These are phyloP conservation scores for Viola pubescens DNA, from an alignment of 441 rosid species.

Conservation along the genomic window DNA sequence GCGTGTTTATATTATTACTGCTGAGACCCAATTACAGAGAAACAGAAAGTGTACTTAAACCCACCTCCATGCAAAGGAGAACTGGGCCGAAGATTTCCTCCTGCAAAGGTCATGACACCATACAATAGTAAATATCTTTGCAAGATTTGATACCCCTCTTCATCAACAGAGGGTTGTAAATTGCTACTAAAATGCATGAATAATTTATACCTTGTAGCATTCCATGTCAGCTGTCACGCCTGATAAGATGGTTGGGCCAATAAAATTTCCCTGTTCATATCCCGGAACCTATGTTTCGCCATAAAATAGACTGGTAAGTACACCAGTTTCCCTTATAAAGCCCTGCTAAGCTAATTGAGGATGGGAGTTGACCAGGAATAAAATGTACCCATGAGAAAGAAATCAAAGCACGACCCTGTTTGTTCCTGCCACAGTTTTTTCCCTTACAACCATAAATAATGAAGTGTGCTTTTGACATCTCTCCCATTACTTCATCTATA, in stretches of 20 bases:
- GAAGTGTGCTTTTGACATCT: too few species aligned
- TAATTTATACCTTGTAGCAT: constrained; percentile 67
- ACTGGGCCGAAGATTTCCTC: constrained; percentile 98
- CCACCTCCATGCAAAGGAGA: constrained; percentile 81
- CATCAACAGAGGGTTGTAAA: background rate
- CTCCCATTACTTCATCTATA: too few species aligned
- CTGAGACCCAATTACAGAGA: constrained; percentile 8
- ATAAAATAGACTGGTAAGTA: constrained; percentile 1
- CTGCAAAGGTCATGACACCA: constrained; percentile 33
- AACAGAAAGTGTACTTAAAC: constrained; percentile 12
- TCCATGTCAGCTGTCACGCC: constrained; percentile 81
- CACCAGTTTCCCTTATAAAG: constrained; percentile 1
- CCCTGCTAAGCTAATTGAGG: background rate
- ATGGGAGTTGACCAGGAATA: background rate
- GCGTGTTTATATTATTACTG: constrained; percentile 1
- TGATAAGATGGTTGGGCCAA: constrained; percentile 84
- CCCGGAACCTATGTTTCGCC: constrained; percentile 64
- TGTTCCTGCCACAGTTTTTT: background rate
- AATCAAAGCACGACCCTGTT: constrained; percentile 1
- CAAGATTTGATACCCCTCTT: constrained; percentile 5
- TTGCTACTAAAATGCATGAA: constrained; percentile 1
- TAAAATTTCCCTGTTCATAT: constrained; percentile 75
- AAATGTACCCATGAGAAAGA: background rate
- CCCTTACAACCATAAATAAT: too few species aligned
- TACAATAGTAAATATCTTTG: constrained; percentile 4